Base-by-base conservation (phyloP, 2,329 filamentous ascomycete species). In the Epichloe baconii region DNA sequence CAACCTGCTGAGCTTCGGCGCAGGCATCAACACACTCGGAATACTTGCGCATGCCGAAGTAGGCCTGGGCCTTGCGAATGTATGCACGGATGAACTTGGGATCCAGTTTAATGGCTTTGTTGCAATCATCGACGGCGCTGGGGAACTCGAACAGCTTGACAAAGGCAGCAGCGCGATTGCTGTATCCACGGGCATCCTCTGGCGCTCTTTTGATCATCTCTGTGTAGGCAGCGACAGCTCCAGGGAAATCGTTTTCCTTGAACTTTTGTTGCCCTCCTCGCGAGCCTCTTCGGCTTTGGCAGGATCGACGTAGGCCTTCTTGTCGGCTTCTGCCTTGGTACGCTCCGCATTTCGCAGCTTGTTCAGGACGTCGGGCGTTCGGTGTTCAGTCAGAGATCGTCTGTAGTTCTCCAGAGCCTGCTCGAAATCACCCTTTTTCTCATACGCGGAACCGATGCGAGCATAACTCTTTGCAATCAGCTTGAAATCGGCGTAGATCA, bases 121-220 rank as follows among this genome's bases (percentile, higher is more conserved):
- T 84, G 68, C 93, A 97, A 73, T 98, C 94, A 47, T 89, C 82
- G 40, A 98, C 82, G 1, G 93, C 94, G 58, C 85, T 87, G 6
- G 93, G 93, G 76, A 98, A 95, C 59, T 90, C 87, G 62, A 98
- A 86, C 43, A 98, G 79, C 76, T 98, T 98, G 71, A 96, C 86
- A 63, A 97, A 88, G 44, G 93, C 94, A 4, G 93, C 93, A 6
- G 93, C 93, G 60, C 93, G 89, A 78, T 98, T 98, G 66, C 87
- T 94, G 78, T 93, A 98, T 43, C 93, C 91, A 60, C 94, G 84
- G 41, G 93, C 85, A 64, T 98, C 93, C 0, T 94, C 79, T 5
- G 94, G 93, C 0, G 88, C 85, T 53, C 93, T 89, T 79, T 96
- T 96, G 69, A 86, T 86, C 90, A 97, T 96, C 74, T 98, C 93